Evolutionary conservation across 768 basidiomycete genomes (phyloP).

Genomic region (Psilocybe sp.): DNA sequence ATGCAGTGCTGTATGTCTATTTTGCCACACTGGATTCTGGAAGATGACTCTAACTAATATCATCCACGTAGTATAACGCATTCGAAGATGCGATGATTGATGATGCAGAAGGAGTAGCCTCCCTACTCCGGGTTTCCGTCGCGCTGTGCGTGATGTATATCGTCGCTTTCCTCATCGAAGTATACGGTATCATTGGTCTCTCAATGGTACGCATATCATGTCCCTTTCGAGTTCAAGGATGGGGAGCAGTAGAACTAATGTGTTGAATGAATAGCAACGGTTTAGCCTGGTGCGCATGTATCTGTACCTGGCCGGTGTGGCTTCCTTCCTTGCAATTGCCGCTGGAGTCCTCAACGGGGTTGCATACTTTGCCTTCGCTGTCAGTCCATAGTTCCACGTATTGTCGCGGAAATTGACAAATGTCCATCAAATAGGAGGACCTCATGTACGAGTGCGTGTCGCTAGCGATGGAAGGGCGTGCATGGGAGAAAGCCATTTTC

Average conservation of each 20-base stretch:
- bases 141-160: conserved; percentile 37
- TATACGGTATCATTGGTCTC: conserved; percentile 29
- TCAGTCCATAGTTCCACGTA: conserved; percentile 17
- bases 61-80: conserved; percentile 25
- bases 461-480: conserved; percentile 29
- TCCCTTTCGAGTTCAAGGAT: too few relatives aligned
- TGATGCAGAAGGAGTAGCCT: conserved; percentile 25
- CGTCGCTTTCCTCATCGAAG: conserved; percentile 25
- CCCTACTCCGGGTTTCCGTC: conserved; percentile 32
- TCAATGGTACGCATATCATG: conserved; percentile 17
- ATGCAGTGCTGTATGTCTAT: conserved; percentile 2
- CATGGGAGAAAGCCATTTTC: conserved; percentile 34
- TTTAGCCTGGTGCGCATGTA: conserved; percentile 25
- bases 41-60: neutral
- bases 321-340: conserved; percentile 31
- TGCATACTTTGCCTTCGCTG: conserved; percentile 37
- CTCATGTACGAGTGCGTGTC: conserved; percentile 34
- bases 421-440: conserved; percentile 26
- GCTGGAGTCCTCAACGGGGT: conserved; percentile 33
- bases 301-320: conserved; percentile 30
- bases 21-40: neutral
- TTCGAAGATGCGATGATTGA: conserved; percentile 34
- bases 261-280: conserved; percentile 20
- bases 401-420: neutral
- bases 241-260: too few relatives aligned